Evolutionary conservation across 208 protist species (phyloP), one percentile per base, ranked within the genome.

Genomic region (Angomonas ambiguus): DNA sequence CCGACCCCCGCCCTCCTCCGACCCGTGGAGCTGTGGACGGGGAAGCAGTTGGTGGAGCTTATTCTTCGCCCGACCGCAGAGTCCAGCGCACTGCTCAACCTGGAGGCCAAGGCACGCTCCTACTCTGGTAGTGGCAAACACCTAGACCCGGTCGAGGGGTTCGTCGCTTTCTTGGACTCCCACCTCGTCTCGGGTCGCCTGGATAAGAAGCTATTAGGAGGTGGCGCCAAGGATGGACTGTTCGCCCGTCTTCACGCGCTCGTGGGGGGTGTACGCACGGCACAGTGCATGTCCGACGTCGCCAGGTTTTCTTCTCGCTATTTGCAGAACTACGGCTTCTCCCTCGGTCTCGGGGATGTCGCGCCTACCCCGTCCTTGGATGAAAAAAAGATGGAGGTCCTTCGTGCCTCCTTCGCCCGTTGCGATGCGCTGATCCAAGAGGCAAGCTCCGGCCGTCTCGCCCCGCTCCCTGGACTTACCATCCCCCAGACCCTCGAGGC

Each of bases 321-420:
- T 61, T 69, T 98, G 51, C 82, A 92, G 67, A 96, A 99, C 72
- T 86, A 96, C 57, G 99, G 99, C 51, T 99, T 99, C 81, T 98
- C 94, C 8, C 99, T 99, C 77, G 99, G 99, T 30, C 98, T 99
- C 60, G 86, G 85, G 20, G 98, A 99, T 74, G 97, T 99, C 27
- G 91, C 85, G 11, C 99, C 99, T 11, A 95, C 87, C 30, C 59
- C 72, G 30, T 48, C 69, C 20, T 74, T 99, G 2, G 85, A 87
- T 35, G 73, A 74, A 28, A 65, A 81, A 53, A 99, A 99, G 79
- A 67, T 92, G 2, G 79, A 74, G 13, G 77, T 99, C 31, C 80
- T 99, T 13, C n/a, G 77, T 1, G 63, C 63, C 4, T 97, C 93
- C n/a, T 99, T 99, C 69, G 73, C 62, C 0, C 81, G 88, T 51